Evolutionary conservation across 1,139 yeast genomes (phyloP).

Genomic region (Williopsis jadinii): DNA sequence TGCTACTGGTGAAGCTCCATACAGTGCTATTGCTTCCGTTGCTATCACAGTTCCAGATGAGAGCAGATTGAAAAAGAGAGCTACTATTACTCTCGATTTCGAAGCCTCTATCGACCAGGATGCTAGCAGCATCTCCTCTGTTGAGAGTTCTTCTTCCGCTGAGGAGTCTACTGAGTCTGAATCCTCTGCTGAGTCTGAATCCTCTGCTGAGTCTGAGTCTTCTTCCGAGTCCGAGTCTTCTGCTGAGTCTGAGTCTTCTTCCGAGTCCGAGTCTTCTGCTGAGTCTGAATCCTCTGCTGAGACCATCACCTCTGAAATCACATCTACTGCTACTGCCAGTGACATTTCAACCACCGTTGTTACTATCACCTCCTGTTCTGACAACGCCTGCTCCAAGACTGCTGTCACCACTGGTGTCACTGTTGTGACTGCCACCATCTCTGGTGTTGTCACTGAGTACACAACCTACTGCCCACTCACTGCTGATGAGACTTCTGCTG

Average conservation of each 20-base stretch:
- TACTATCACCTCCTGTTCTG: slow-evolving; percentile 19
- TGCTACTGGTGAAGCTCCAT: slow-evolving; percentile 14
- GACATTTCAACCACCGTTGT: slow-evolving; percentile 16
- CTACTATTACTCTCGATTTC: slow-evolving; percentile 4
- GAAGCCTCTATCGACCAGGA: slow-evolving; percentile 1
- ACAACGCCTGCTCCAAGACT: slow-evolving; percentile 15
- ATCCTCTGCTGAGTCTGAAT: neutral
- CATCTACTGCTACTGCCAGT: slow-evolving; percentile 9
- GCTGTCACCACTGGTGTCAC: slow-evolving; percentile 21
- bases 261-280: slow-evolving; percentile 4
- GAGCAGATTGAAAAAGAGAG: slow-evolving; percentile 9
- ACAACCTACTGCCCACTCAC: slow-evolving; percentile 32
- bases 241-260: slow-evolving; percentile 3
- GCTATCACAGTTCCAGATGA: slow-evolving; percentile 4
- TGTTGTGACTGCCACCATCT: slow-evolving; percentile 20
- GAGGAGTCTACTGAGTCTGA: slow-evolving; percentile 1
- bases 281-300: slow-evolving; percentile 3
- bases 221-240: slow-evolving; percentile 6
- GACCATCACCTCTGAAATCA: slow-evolving; percentile 13
- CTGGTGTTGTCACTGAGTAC: slow-evolving; percentile 24
- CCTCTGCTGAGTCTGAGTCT: slow-evolving; percentile 5
- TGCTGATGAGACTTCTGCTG: slow-evolving; percentile 3
- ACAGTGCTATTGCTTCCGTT: slow-evolving; percentile 7
- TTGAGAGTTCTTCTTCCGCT: slow-evolving; percentile 6
- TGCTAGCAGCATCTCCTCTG: slow-evolving; percentile 1